These are phyloP conservation scores for Claviceps maximensis DNA, from an alignment of 2,329 filamentous ascomycete genomes.

Conservation along the genomic window DNA sequence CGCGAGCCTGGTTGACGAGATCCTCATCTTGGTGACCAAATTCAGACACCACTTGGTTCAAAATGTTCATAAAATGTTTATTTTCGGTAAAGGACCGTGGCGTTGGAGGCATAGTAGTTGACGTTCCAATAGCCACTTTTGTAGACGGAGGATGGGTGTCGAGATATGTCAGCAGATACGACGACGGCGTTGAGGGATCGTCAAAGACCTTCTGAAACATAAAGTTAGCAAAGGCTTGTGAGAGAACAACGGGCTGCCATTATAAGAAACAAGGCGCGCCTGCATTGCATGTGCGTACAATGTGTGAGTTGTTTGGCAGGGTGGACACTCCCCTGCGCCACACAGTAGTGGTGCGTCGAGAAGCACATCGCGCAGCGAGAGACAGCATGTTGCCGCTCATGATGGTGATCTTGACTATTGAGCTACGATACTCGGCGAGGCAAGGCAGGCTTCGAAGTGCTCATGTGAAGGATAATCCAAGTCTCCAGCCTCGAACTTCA, in stretches of 20 bases:
- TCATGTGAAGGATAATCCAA: too few species aligned
- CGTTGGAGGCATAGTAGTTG: constrained; percentile 45
- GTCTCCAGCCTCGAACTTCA: background rate
- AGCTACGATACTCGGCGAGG: background rate
- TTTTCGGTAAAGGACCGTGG: constrained; percentile 48
- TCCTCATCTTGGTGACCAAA: constrained; percentile 44
- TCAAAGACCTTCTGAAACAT: constrained; percentile 43
- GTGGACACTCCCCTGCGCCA: constrained; percentile 28
- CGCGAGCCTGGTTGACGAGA: constrained; percentile 42
- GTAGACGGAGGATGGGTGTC: constrained; percentile 41
- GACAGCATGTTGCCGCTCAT: constrained; percentile 13
- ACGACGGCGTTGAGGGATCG: constrained; percentile 28
- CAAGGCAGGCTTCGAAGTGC: background rate
- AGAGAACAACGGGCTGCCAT: too few species aligned
- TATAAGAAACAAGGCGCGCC: too few species aligned
- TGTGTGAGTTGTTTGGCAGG: constrained; percentile 36
- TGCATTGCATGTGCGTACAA: constrained; percentile 28
- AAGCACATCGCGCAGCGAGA: constrained; percentile 13
- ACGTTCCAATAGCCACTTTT: constrained; percentile 44
- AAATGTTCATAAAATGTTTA: constrained; percentile 41
- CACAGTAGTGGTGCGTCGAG: constrained; percentile 8
- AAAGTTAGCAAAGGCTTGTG: constrained; percentile 1
- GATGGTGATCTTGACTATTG: background rate
- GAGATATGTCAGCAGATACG: constrained; percentile 46
- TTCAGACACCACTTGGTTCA: constrained; percentile 41